Evolutionary conservation across 495 filamentous ascomycete species (phyloP), one percentile per base, ranked within the genome.

Genomic region (Penicillium ochrochloron): DNA sequence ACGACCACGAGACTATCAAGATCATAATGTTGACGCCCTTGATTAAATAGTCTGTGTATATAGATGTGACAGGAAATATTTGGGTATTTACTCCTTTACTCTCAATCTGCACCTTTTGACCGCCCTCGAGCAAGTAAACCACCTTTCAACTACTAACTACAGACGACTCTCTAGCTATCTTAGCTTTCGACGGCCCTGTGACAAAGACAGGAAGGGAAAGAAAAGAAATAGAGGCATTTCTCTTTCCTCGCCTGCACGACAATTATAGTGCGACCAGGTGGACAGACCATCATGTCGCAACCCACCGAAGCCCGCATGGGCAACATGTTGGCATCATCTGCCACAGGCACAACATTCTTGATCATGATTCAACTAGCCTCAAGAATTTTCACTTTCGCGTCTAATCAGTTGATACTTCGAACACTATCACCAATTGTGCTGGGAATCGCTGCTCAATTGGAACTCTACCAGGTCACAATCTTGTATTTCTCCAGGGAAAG

Each of bases 401-500:
- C 94, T 60, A 98, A 98, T 80, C 93, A 98, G 75, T 58, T 95
- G 53, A 86, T 97, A 12, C 81, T 99, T 5, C 92, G 93, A 41
- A 92, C 88, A 69, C 79, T 98, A 23, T 94, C 93, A 0, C 94
- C 95, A 0, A 84, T 89, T 46, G 81, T 93, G 0, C 83, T 98
- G 2, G 95, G 93, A 5, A 82, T 95, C 31, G 90, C 93, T 1
- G 86, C 92, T 3, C 96, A 97, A 73, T 84, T 98, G 5, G 95
- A 99, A 64, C 85, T 98, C 2, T 97, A 91, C 75, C 92, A 92
- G 61, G 88, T 94, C 33, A 89, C 92, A 2, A 88, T 96, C 12
- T 81, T 98, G 2, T 97, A 93, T 73, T 98, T 98, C 66, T 91
- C 95, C 0, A 83, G 95, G 34, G 95, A 99, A 76, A 92, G 89